Conservation (phyloP, 2,329 filamentous ascomycete genomes). For the Colletotrichum salicis region DNA sequence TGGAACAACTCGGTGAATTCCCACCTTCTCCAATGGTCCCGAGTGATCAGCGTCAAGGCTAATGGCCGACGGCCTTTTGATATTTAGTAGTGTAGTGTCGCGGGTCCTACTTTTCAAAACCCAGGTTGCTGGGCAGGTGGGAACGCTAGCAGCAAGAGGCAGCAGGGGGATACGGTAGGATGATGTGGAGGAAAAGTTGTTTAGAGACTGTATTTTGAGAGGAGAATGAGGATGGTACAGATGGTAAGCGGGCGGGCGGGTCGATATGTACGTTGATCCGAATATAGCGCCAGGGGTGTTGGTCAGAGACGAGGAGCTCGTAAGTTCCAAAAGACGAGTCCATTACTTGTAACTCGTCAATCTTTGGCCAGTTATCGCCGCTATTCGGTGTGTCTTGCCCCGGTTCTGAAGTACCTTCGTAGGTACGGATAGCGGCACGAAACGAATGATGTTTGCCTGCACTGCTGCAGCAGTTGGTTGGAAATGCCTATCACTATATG, state of each 20-base stretch:
- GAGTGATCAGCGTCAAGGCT: background rate
- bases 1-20: background rate
- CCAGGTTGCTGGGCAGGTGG: background rate
- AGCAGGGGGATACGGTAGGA: background rate
- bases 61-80: background rate
- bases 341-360: background rate
- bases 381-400: background rate
- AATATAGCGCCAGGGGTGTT: background rate
- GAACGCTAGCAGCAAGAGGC: background rate
- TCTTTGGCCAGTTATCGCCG: background rate
- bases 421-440: background rate
- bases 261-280: background rate
- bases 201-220: background rate
- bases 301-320: background rate
- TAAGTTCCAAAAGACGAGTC: background rate
- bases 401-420: background rate
- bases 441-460: background rate
- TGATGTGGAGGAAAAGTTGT: background rate
- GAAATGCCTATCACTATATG: background rate
- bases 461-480: background rate
- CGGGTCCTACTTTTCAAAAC: background rate
- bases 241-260: too few relatives aligned
- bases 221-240: background rate
- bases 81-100: background rate
- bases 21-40: background rate